Evolutionary conservation across 148 eudicot genomes (phyloP).

Genomic region (Chenopodium suecicum): DNA sequence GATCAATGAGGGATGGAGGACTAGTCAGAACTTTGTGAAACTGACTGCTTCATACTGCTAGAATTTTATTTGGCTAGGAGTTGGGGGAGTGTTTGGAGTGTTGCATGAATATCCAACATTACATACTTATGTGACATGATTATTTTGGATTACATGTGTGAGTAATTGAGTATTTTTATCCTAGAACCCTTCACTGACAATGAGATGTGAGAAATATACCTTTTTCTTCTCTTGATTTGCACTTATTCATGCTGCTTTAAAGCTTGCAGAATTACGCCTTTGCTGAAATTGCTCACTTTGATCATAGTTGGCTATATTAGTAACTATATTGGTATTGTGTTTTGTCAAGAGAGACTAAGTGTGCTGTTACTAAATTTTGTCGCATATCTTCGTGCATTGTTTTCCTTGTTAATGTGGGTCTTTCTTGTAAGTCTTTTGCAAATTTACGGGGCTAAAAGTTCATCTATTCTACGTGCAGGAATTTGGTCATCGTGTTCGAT

Average conservation of each 20-base stretch:
- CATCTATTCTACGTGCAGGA: constrained; percentile 48
- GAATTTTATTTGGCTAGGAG: background rate
- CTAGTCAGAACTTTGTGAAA: background rate
- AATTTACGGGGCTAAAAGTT: background rate
- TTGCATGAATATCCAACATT: background rate
- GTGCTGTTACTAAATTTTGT: background rate
- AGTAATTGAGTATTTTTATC: background rate
- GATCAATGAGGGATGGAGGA: background rate
- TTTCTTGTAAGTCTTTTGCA: background rate
- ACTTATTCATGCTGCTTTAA: background rate
- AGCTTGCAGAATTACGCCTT: background rate
- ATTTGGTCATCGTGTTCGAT: constrained; percentile 86
- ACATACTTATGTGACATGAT: background rate
- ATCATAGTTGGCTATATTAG: background rate
- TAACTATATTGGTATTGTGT: background rate
- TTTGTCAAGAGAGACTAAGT: background rate
- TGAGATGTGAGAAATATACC: background rate
- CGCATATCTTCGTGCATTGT: background rate
- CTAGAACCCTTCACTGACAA: background rate
- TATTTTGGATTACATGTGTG: background rate
- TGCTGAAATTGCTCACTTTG: background rate
- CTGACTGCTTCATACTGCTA: background rate
- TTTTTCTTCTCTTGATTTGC: background rate
- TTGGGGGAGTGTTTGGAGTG: background rate
- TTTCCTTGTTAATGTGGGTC: background rate